Evolutionary conservation across 2,329 filamentous ascomycete genomes (phyloP).

Genomic region (Exophiala dermatitidis): DNA sequence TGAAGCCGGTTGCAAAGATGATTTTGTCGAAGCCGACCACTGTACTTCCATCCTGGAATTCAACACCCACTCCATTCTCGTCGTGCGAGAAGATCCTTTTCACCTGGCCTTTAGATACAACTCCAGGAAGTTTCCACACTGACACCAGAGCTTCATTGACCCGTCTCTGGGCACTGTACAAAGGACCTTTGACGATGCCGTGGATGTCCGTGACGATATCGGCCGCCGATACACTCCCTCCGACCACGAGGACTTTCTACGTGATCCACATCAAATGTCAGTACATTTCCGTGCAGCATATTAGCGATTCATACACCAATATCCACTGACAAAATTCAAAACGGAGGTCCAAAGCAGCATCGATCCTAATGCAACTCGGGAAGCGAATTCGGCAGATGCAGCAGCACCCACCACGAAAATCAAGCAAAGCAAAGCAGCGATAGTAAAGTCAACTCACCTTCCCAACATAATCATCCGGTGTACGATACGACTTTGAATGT

Average conservation of each 20-base stretch:
- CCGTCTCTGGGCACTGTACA: conserved; percentile 53
- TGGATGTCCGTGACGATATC: conserved; percentile 50
- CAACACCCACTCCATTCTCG: conserved; percentile 39
- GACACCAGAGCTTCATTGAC: conserved; percentile 48
- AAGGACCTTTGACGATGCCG: conserved; percentile 38
- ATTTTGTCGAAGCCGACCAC: conserved; percentile 55
- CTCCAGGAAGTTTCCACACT: conserved; percentile 44
- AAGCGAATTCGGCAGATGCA: too few species aligned
- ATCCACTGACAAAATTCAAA: too few species aligned
- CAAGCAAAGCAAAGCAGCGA: too few species aligned
- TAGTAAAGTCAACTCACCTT: conserved; percentile 32
- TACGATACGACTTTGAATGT: conserved; percentile 48
- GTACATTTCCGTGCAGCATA: neutral
- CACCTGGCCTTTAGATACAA: neutral
- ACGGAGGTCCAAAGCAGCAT: too few species aligned
- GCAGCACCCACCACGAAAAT: too few species aligned
- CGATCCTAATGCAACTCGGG: too few species aligned
- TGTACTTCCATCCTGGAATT: conserved; percentile 47
- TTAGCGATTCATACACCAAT: neutral
- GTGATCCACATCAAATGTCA: neutral
- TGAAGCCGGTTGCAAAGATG: conserved; percentile 61
- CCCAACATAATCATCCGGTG: conserved; percentile 42
- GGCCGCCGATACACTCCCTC: conserved; percentile 48
- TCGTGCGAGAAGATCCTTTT: conserved; percentile 28
- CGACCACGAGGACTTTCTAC: conserved; percentile 47